Evolutionary conservation across 2,329 filamentous ascomycete species (phyloP).

Genomic region (Pseudogymnoascus destructans): DNA sequence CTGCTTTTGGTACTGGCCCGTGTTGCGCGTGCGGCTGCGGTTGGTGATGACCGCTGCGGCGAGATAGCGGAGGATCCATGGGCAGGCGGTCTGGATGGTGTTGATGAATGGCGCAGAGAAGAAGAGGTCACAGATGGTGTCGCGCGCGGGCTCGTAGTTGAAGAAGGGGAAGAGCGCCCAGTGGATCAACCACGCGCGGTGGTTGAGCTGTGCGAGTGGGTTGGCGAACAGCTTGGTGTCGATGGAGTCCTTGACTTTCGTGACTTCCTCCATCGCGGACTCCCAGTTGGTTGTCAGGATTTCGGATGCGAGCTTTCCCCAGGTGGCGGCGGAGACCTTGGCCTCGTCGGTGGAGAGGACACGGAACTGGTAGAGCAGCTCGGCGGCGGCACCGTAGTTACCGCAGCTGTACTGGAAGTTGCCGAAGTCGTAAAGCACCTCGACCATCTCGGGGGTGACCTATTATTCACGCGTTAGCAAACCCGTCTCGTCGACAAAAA

Average conservation of each 20-base stretch:
- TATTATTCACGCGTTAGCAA: constrained; percentile 25
- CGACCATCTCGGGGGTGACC: constrained; percentile 89
- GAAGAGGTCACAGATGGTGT: constrained; percentile 86
- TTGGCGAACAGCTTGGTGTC: constrained; percentile 94
- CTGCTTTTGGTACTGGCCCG: constrained; percentile 87
- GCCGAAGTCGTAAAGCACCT: constrained; percentile 88
- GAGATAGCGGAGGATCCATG: constrained; percentile 91
- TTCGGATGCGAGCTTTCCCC: constrained; percentile 94
- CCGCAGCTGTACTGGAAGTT: constrained; percentile 98
- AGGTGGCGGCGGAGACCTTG: constrained; percentile 88
- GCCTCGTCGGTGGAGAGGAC: constrained; percentile 97
- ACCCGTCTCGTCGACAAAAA: not conserved
- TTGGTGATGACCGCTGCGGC: constrained; percentile 91
- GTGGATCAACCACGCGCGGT: constrained; percentile 95
- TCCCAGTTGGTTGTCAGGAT: constrained; percentile 96
- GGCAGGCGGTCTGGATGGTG: constrained; percentile 95
- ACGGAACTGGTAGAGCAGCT: constrained; percentile 94
- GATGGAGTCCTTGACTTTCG: constrained; percentile 83
- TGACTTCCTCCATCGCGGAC: constrained; percentile 75
- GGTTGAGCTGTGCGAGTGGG: constrained; percentile 85
- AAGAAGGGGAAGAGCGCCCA: constrained; percentile 98
- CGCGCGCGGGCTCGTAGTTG: constrained; percentile 86
- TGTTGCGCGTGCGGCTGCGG: constrained; percentile 67
- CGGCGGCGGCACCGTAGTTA: constrained; percentile 78
- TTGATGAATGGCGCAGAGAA: constrained; percentile 98